Evolutionary conservation across 352 stramenopile genomes (phyloP).

Genomic region (Phytophthora litchii): DNA sequence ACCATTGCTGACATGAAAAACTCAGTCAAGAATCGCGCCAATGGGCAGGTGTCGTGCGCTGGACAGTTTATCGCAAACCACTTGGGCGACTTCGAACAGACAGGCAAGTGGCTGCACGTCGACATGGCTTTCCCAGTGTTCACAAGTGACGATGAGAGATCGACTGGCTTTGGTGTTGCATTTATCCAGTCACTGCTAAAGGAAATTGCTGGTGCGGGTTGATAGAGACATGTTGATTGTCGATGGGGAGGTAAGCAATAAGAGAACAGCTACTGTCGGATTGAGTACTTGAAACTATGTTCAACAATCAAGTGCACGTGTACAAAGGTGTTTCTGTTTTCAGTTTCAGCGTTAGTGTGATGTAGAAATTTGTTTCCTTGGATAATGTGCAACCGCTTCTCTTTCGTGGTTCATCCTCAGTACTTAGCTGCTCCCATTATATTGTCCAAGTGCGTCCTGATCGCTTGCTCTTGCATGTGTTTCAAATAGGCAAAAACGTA

Average conservation of each 20-base stretch:
- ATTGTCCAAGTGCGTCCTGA: too few species aligned
- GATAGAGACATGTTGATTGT: conserved; percentile 29
- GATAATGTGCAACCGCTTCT: too few species aligned
- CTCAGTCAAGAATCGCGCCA: conserved; percentile 92
- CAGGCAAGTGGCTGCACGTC: conserved; percentile 93
- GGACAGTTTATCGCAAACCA: conserved; percentile 97
- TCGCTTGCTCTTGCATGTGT: background rate
- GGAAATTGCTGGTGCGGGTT: conserved; percentile 55
- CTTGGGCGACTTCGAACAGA: conserved; percentile 83
- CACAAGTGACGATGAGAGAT: conserved; percentile 76
- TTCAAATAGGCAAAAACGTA: background rate
- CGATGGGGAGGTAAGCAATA: too few species aligned
- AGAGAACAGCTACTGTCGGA: too few species aligned
- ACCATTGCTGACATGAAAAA: conserved; percentile 98
- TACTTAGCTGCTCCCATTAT: too few species aligned
- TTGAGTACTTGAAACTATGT: too few species aligned
- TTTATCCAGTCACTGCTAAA: conserved; percentile 82
- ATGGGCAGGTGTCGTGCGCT: conserved; percentile 93
- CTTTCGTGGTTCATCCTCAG: too few species aligned
- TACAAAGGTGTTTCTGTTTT: too few species aligned
- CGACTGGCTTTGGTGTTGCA: conserved; percentile 94
- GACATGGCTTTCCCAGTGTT: conserved; percentile 94
- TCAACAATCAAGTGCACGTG: too few species aligned
- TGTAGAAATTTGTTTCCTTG: too few species aligned
- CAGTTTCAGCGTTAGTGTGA: too few species aligned